phyloP scores from a whole-genome alignment of 176 grass and related monocot genomes.

The Bothriochloa decipiens region DNA sequence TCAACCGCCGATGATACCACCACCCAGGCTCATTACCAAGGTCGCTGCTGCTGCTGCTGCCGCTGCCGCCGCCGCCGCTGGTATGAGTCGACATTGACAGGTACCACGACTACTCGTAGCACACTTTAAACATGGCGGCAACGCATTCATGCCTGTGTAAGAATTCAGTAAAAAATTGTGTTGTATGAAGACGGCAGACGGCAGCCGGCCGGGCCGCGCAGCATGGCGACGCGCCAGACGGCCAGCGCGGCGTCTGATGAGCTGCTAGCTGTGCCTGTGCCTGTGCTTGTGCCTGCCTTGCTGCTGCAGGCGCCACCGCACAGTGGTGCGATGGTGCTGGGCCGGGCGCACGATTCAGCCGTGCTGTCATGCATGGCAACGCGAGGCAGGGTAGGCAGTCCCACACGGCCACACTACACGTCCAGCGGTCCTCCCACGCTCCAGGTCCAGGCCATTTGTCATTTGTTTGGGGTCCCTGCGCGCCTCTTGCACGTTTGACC shows the following conservation, averaged over 20 bases:
- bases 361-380: background rate
- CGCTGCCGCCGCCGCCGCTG: too few relatives aligned
- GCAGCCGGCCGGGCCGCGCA: background rate
- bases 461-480: background rate
- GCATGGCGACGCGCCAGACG: background rate
- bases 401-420: background rate
- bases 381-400: background rate
- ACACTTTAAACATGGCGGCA: constrained; percentile 19
- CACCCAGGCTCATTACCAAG: background rate
- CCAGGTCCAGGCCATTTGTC: background rate
- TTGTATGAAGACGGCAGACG: background rate
- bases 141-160: too few relatives aligned
- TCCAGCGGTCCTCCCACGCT: background rate
- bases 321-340: too few relatives aligned
- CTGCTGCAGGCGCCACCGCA: too few relatives aligned
- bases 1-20: background rate
- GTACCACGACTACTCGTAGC: too few relatives aligned
- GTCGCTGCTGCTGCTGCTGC: too few relatives aligned
- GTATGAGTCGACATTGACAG: too few relatives aligned
- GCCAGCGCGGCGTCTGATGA: background rate
- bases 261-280: background rate
- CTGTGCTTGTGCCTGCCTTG: background rate
- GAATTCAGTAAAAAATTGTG: background rate
- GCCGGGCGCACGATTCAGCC: background rate
- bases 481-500: too few relatives aligned